Evolutionary conservation across 176 grass and related monocot species (phyloP).

Genomic region (Urochloa ruziziensis): DNA sequence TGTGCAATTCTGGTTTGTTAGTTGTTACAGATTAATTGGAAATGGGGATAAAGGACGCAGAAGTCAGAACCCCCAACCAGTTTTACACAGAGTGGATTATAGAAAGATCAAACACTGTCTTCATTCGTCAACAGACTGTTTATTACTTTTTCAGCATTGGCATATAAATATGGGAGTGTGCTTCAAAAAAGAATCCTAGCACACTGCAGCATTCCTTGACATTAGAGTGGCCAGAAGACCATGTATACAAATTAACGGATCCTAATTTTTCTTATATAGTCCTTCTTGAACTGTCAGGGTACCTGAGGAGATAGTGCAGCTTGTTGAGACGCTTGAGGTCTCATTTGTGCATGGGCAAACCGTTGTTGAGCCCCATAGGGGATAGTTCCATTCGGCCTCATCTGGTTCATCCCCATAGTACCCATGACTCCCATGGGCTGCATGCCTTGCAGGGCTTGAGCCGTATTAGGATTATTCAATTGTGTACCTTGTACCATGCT

Average conservation of each 20-base stretch:
- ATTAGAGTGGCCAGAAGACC: not conserved
- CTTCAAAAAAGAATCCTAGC: slow-evolving; percentile 6
- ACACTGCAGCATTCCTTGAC: not conserved
- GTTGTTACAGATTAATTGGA: not conserved
- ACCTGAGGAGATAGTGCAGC: slow-evolving; percentile 84
- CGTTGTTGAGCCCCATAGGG: slow-evolving; percentile 75
- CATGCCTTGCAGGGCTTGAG: slow-evolving; percentile 86
- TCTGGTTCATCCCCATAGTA: slow-evolving; percentile 71
- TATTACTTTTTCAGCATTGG: not conserved
- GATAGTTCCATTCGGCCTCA: slow-evolving; percentile 82
- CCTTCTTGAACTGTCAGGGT: not conserved
- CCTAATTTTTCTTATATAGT: slow-evolving; percentile 14
- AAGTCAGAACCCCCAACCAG: not conserved
- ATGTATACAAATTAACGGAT: slow-evolving; percentile 6
- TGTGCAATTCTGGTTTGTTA: not conserved
- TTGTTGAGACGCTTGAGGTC: slow-evolving; percentile 68
- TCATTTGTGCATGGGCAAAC: slow-evolving; percentile 73
- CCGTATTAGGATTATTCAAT: slow-evolving; percentile 53
- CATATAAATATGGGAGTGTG: not conserved
- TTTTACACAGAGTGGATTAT: not conserved
- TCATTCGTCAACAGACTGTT: not conserved
- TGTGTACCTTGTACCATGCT: slow-evolving; percentile 77
- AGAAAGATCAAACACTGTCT: not conserved
- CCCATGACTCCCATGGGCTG: slow-evolving; percentile 90
- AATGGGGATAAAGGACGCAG: not conserved